Evolutionary conservation across 1,284 basidiomycete species (phyloP), one percentile per base, ranked within the genome.

Genomic region (Microstroma glucosiphilum): DNA sequence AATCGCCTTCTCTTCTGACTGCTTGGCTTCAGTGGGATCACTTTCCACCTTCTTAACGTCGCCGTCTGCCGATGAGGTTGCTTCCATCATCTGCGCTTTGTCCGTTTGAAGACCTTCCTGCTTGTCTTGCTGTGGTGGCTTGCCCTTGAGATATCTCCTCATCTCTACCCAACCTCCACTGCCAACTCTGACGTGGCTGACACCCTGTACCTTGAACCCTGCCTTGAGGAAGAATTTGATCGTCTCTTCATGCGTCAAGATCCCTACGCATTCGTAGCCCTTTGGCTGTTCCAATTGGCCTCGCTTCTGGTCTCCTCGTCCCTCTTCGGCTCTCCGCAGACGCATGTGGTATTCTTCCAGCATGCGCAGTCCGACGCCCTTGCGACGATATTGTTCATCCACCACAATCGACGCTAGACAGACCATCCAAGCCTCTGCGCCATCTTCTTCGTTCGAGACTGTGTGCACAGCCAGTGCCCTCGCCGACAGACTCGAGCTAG

Each of bases 321-420:
- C 62, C 46, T 60, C 42, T 53, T 67, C 65, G 1, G 59, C 63
- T n/a, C 60, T 40, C 49, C 56, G 58, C 40, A 67, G 43, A 7
- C 65, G 56, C 0, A 59, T 49, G 15, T 76, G 68, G 56, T 71
- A 73, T 57, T 72, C 67, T 26, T 67, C 64, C 41, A 78, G 60
- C 59, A 77, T 62, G 25, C 66, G 57, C 0, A 62, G 62, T 0
- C 72, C 76, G 0, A 77, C 25, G 1, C 76, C 75, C 41, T 70
- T 69, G 12, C 64, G 56, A 42, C 69, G 69, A 55, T 68, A 66
- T 30, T 66, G 66, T 42, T 62, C 63, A 17, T 69, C 66, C 19
- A 79, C 75, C 59, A 70, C 69, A 43, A 79, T 65, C 51, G 66
- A 66, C 55, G 76, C 74, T 19, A 79, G 71, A 60, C 77, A 79